Percentiles rank a stretch among this genome's conserved stretches.
Conservation (phyloP, 2,329 filamentous ascomycete genomes). For the Emmonsia crescens region DNA sequence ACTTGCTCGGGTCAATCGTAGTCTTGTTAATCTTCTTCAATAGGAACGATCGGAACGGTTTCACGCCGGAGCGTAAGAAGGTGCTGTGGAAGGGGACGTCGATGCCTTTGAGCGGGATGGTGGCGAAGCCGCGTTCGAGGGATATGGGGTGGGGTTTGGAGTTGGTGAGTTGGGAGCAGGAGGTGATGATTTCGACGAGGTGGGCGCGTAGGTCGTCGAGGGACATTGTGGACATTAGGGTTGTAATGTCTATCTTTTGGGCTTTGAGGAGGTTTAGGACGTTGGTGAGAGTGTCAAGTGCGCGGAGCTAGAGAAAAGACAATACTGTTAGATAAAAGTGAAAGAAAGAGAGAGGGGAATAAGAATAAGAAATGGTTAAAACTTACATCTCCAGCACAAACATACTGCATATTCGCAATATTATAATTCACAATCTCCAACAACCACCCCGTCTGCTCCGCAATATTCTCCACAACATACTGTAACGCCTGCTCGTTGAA, state of each 20-base stretch:
- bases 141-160: conserved; percentile 80
- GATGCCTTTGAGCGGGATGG: conserved; percentile 91
- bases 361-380: background rate
- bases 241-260: conserved; percentile 94
- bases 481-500: conserved; percentile 97
- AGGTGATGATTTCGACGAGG: conserved; percentile 80
- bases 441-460: conserved; percentile 88
- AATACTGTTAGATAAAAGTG: conserved; percentile 4
- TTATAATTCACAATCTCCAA: conserved; percentile 98
- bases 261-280: conserved; percentile 93
- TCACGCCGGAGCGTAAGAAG: conserved; percentile 94
- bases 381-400: conserved; percentile 52
- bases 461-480: conserved; percentile 91
- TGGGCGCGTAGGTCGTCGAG: conserved; percentile 87
- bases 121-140: conserved; percentile 89
- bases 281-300: conserved; percentile 56
- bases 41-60: conserved; percentile 95
- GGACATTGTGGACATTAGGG: conserved; percentile 73
- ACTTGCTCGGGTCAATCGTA: conserved; percentile 90
- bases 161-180: conserved; percentile 75
- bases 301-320: conserved; percentile 39
- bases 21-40: conserved; percentile 99
- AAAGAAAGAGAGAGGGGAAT: background rate
- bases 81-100: conserved; percentile 99
- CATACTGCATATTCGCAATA: conserved; percentile 60